phyloP scores from a whole-genome alignment of 1,139 yeast species.

The Candida pseudoviswanathii region DNA sequence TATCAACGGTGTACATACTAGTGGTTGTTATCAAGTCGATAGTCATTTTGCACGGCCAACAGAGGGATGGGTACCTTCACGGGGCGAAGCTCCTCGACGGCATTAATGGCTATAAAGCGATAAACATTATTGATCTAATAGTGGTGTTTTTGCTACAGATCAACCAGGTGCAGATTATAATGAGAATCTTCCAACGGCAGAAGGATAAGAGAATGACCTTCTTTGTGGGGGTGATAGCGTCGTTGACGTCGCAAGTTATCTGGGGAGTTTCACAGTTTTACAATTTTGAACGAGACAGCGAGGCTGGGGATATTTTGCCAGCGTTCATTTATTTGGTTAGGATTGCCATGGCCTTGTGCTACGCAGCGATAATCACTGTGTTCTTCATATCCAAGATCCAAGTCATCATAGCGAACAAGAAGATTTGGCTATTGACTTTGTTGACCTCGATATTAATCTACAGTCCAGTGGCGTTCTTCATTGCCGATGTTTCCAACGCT shows the following conservation, averaged over 20 bases:
- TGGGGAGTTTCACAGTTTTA: constrained; percentile 71
- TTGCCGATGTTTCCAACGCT: constrained; percentile 73
- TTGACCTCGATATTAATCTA: constrained; percentile 62
- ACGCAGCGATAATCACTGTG: constrained; percentile 65
- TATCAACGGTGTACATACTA: constrained; percentile 57
- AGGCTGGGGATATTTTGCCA: constrained; percentile 64
- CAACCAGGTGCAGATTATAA: constrained; percentile 76
- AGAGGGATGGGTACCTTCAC: constrained; percentile 56
- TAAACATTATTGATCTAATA: constrained; percentile 64
- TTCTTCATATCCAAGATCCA: constrained; percentile 58
- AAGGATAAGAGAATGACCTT: constrained; percentile 70
- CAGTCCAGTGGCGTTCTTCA: constrained; percentile 71
- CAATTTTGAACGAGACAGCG: constrained; percentile 32
- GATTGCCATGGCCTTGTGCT: constrained; percentile 72
- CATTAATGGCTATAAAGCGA: constrained; percentile 49
- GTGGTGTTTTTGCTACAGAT: constrained; percentile 63
- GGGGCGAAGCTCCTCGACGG: constrained; percentile 51
- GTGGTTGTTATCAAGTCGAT: constrained; percentile 54
- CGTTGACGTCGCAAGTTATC: constrained; percentile 61
- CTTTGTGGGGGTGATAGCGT: constrained; percentile 58
- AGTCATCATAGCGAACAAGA: constrained; percentile 52
- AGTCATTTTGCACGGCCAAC: constrained; percentile 48
- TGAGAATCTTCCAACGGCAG: constrained; percentile 70
- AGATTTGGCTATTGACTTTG: constrained; percentile 56
- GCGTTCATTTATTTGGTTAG: constrained; percentile 79